A percentile compares a stretch with the other conserved stretches of the same genome.
These are phyloP conservation scores for Stentor coeruleus DNA, from an alignment of 73 alveolate genomes.

Conservation along the genomic window DNA sequence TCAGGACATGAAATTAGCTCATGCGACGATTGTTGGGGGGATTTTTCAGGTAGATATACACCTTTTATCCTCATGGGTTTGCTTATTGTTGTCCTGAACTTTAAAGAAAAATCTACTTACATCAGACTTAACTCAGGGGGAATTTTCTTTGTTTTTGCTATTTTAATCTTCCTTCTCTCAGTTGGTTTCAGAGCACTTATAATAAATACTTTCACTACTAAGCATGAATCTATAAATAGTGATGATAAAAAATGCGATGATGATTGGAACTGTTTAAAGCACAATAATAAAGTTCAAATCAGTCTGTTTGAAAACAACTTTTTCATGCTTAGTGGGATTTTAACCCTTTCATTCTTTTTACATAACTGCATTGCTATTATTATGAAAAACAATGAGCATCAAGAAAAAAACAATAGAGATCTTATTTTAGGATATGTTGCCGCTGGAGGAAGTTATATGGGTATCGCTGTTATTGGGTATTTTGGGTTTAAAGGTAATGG, in stretches of 20 bases:
- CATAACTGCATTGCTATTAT: conserved; percentile 70
- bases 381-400: conserved; percentile 69
- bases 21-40: conserved; percentile 38
- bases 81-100: conserved; percentile 21
- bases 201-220: conserved; percentile 51
- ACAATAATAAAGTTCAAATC: conserved; percentile 46
- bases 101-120: conserved; percentile 55
- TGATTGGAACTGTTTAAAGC: conserved; percentile 31
- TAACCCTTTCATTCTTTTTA: conserved; percentile 65
- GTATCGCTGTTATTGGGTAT: conserved; percentile 70
- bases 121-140: conserved; percentile 71
- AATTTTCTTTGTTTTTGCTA: conserved; percentile 50
- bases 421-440: conserved; percentile 63
- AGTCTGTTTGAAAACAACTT: conserved; percentile 55
- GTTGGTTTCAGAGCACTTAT: conserved; percentile 35
- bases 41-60: conserved; percentile 30
- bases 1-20: conserved; percentile 14
- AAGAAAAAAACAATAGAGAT: conserved; percentile 74
- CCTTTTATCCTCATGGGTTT: conserved; percentile 34
- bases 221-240: neutral
- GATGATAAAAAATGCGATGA: neutral
- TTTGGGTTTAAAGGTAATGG: conserved; percentile 66
- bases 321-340: conserved; percentile 53
- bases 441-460: conserved; percentile 57
- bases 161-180: conserved; percentile 51